A percentile compares a stretch with the other conserved stretches of the same genome.
phyloP scores from a whole-genome alignment of 108 stramenopile genomes.

The Pseudonitzschia pungens region DNA sequence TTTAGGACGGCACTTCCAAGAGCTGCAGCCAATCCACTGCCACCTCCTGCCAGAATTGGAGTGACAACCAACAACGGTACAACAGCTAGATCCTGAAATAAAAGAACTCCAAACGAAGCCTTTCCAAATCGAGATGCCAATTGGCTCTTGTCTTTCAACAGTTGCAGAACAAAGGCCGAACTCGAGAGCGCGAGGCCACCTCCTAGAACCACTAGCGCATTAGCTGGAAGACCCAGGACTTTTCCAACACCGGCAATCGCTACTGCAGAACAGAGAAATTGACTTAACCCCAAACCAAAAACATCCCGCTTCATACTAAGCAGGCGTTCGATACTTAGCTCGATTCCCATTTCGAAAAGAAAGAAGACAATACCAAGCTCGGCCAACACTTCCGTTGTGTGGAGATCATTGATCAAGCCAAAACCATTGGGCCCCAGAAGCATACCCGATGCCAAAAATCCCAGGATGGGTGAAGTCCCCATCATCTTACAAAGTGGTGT shows the following conservation, averaged over 20 bases:
- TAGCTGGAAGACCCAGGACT: slow-evolving; percentile 63
- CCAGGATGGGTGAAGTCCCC: slow-evolving; percentile 90
- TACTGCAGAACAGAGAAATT: slow-evolving; percentile 78
- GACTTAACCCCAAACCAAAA: slow-evolving; percentile 89
- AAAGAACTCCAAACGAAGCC: slow-evolving; percentile 89
- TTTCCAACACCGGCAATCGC: slow-evolving; percentile 60
- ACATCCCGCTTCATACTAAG: slow-evolving; percentile 89
- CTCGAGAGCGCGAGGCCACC: slow-evolving; percentile 88
- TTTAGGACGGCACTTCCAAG: slow-evolving; percentile 84
- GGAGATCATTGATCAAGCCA: slow-evolving; percentile 79
- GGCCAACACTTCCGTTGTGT: slow-evolving; percentile 79
- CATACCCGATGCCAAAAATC: slow-evolving; percentile 90
- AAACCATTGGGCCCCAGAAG: slow-evolving; percentile 89
- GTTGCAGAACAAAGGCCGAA: slow-evolving; percentile 94
- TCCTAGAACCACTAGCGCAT: slow-evolving; percentile 85
- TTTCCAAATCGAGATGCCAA: slow-evolving; percentile 92
- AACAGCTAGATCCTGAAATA: slow-evolving; percentile 94
- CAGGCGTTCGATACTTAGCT: slow-evolving; percentile 85
- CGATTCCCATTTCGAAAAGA: slow-evolving; percentile 97
- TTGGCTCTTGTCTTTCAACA: slow-evolving; percentile 94
- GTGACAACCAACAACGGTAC: slow-evolving; percentile 95
- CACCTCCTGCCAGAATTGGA: slow-evolving; percentile 90
- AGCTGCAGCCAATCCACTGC: slow-evolving; percentile 74
- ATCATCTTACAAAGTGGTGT: slow-evolving; percentile 86
- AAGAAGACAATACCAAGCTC: slow-evolving; percentile 97